These are phyloP conservation scores for Fistulifera solaris DNA, from an alignment of 108 stramenopile species.

Conservation along the genomic window DNA sequence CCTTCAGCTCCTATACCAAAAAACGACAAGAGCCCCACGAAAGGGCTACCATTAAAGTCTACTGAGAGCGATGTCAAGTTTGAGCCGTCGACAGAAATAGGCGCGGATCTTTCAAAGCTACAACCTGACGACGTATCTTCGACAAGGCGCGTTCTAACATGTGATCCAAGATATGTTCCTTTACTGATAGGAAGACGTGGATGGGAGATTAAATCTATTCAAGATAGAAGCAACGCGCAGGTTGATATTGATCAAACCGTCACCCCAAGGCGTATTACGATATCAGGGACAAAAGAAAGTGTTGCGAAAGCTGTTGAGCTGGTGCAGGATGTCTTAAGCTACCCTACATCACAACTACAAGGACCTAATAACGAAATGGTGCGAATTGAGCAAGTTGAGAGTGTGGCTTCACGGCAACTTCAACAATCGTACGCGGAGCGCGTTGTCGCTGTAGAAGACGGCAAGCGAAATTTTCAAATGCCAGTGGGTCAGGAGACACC, in stretches of 20 bases:
- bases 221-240: constrained; percentile 70
- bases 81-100: background rate
- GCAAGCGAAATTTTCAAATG: background rate
- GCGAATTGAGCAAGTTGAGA: too few species aligned
- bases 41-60: too few species aligned
- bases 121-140: background rate
- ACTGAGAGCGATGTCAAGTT: background rate
- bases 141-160: constrained; percentile 25
- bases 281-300: constrained; percentile 47
- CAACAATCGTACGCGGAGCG: background rate
- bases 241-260: constrained; percentile 80
- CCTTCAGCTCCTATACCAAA: constrained; percentile 1
- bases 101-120: background rate
- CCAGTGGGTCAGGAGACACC: background rate
- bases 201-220: constrained; percentile 84
- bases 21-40: background rate
- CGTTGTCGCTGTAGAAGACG: background rate
- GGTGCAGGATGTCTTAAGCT: constrained; percentile 75
- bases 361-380: background rate
- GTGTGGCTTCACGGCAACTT: too few species aligned
- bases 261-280: constrained; percentile 64
- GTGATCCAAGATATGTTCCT: constrained; percentile 75
- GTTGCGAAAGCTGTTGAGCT: constrained; percentile 65
- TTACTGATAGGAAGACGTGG: constrained; percentile 78
- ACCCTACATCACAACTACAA: constrained; percentile 59